Evolutionary conservation across 225 moss, liverwort and hornwort species (phyloP).

Genomic region (Takakia lepidozioides): DNA sequence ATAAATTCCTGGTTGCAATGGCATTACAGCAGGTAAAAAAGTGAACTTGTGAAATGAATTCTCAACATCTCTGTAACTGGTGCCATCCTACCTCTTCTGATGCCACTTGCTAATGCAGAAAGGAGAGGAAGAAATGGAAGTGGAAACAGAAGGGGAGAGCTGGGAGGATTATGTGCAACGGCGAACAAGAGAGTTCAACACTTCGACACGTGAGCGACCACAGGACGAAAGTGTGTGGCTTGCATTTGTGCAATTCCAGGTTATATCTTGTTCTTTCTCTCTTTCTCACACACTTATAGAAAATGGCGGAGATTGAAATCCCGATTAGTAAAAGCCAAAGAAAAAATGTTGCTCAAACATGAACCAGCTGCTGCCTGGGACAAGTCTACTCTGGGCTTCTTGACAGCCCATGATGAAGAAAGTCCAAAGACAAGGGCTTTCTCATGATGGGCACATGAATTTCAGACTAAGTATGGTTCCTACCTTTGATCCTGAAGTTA

Average conservation of each 20-base stretch:
- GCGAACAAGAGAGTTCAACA: slow-evolving; percentile 75
- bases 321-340: too few species aligned
- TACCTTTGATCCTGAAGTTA: too few species aligned
- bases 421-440: too few species aligned
- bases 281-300: too few species aligned
- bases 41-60: neutral
- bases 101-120: slow-evolving; percentile 21
- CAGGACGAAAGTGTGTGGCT: slow-evolving; percentile 86
- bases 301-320: too few species aligned
- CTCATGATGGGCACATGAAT: too few species aligned
- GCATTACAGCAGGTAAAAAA: neutral
- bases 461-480: too few species aligned
- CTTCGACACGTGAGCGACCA: slow-evolving; percentile 64
- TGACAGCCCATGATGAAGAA: too few species aligned
- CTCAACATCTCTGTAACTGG: neutral
- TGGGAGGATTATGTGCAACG: slow-evolving; percentile 65
- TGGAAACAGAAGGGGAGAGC: slow-evolving; percentile 61
- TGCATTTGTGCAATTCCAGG: slow-evolving; percentile 85
- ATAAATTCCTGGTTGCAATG: neutral
- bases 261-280: slow-evolving; percentile 3
- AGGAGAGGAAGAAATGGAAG: slow-evolving; percentile 20
- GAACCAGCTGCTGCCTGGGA: too few species aligned
- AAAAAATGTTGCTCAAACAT: too few species aligned
- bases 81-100: slow-evolving; percentile 9
- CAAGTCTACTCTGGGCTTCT: too few species aligned